phyloP scores from a whole-genome alignment of 2,329 filamentous ascomycete genomes.

The Drechslera avenae region DNA sequence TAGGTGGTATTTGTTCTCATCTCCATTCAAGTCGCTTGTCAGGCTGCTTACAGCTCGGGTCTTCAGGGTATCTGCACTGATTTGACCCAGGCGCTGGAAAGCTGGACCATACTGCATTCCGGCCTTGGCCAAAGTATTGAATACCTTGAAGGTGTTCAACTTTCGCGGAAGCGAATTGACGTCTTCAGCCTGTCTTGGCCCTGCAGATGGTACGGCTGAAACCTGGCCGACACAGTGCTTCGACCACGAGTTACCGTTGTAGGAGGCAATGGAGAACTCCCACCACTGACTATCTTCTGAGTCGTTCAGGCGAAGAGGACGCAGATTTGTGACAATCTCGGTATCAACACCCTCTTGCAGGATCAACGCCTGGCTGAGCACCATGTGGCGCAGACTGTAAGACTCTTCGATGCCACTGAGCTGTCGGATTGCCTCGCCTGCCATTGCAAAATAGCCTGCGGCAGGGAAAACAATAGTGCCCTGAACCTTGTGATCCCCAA shows the following conservation, averaged over 20 bases:
- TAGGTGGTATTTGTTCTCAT: neutral
- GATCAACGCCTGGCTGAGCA: neutral
- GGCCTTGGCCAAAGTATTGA: no score
- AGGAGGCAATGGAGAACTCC: slow-evolving; percentile 18
- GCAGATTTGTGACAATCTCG: slow-evolving; percentile 20
- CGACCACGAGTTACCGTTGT: slow-evolving; percentile 24
- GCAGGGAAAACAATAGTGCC: slow-evolving; percentile 28
- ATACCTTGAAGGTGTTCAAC: no score
- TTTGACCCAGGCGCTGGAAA: neutral
- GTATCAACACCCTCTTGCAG: neutral
- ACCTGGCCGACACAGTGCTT: slow-evolving; percentile 25
- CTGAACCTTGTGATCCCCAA: slow-evolving; percentile 48
- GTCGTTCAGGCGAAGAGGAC: slow-evolving; percentile 11
- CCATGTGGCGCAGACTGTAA: slow-evolving; percentile 2
- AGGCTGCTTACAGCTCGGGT: no score
- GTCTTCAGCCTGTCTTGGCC: no score
- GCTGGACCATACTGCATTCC: no score
- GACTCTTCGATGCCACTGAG: slow-evolving; percentile 6
- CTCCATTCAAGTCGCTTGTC: neutral
- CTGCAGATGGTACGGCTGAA: no score
- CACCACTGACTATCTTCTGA: slow-evolving; percentile 15
- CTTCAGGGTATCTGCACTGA: no score
- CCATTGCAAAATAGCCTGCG: slow-evolving; percentile 7
- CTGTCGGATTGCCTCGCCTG: slow-evolving; percentile 1
- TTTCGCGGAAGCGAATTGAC: no score